Evolutionary conservation across 345 rosid species (phyloP), one percentile per base, ranked within the genome.

Genomic region (Laguncularia racemosa): DNA sequence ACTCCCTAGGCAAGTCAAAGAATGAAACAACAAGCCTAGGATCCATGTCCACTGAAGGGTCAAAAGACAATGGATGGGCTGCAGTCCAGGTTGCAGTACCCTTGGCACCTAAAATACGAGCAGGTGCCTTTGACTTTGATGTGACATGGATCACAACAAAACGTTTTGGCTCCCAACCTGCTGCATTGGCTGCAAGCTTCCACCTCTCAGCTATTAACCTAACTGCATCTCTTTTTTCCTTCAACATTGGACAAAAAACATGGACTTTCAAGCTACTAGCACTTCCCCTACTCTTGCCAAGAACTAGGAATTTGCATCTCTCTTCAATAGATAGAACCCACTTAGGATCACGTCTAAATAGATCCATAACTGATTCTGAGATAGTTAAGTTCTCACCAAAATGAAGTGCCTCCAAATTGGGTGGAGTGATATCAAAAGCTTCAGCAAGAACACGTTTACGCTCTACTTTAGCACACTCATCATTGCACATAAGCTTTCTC

Each of bases 141-240:
- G 90, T 85, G 14, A 75, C 86, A 67, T 87, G 86, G 49, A 87
- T 72, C 71, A 86, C 90, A 56, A 82, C 72, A 56, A 89, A 93
- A 53, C 86, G 90, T 76, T 82, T 93, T 44, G 99, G 95, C 79
- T 93, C 99, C 97, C 99, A 81, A 45, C 96, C 97, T 47, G 90
- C 85, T 33, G 84, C 73, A 56, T 48, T 71, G 55, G 89, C 73
- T 14, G 84, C 74, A 72, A 93, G 96, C 76, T 85, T 93, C 97
- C 99, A 93, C 66, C 97, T 88, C 69, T 85, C 99, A n/a, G 96
- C 89, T 65, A 93, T 78, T 50, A 93, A 63, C 72, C 86, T 74
- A 47, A 93, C 78, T 0, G 89, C 91, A 59, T 89, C 99, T 66
- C 90, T 80, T 79, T 89, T 93, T 60, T 89, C 99, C 71, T 93